phyloP scores from a whole-genome alignment of 305 asterid genomes.

The Ilex paraguariensis region DNA sequence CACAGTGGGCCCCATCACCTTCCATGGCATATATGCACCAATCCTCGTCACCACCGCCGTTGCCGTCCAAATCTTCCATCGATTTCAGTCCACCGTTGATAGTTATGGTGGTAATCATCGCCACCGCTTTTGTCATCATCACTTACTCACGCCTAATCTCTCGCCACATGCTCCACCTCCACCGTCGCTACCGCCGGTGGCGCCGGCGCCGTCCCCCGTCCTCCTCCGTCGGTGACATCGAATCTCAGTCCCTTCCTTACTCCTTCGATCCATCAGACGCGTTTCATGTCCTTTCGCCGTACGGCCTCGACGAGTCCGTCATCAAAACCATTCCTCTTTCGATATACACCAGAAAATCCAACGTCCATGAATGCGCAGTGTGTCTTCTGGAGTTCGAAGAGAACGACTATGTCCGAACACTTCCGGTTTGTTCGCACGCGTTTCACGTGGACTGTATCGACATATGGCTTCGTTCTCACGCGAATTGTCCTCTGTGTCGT shows the following conservation, averaged over 20 bases:
- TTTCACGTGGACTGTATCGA: slow-evolving; percentile 96
- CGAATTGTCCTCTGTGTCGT: slow-evolving; percentile 90
- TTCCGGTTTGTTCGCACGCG: slow-evolving; percentile 76
- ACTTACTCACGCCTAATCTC: slow-evolving; percentile 83
- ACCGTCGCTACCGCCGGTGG: slow-evolving; percentile 71
- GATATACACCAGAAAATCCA: slow-evolving; percentile 46
- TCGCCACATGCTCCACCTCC: slow-evolving; percentile 50
- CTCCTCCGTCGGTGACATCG: slow-evolving; percentile 65
- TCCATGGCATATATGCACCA: slow-evolving; percentile 2
- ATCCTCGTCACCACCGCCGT: slow-evolving; percentile 21
- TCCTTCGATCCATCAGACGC: slow-evolving; percentile 51
- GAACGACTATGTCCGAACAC: slow-evolving; percentile 75
- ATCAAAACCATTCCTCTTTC: slow-evolving; percentile 85
- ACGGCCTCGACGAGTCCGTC: slow-evolving; percentile 86
- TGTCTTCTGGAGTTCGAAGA: slow-evolving; percentile 81
- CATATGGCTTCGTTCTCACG: slow-evolving; percentile 85
- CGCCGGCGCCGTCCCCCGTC: slow-evolving; percentile 57
- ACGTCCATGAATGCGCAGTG: slow-evolving; percentile 74
- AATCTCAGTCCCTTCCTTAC: slow-evolving; percentile 80
- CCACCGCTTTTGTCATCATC: slow-evolving; percentile 74
- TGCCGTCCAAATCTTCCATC: slow-evolving; percentile 57
- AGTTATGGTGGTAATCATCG: slow-evolving; percentile 84
- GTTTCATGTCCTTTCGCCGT: slow-evolving; percentile 74
- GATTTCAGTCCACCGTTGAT: slow-evolving; percentile 91
- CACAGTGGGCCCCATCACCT: slow-evolving; percentile 12